Conservation (phyloP, 345 rosid genomes). For the Acer yangbiense region DNA sequence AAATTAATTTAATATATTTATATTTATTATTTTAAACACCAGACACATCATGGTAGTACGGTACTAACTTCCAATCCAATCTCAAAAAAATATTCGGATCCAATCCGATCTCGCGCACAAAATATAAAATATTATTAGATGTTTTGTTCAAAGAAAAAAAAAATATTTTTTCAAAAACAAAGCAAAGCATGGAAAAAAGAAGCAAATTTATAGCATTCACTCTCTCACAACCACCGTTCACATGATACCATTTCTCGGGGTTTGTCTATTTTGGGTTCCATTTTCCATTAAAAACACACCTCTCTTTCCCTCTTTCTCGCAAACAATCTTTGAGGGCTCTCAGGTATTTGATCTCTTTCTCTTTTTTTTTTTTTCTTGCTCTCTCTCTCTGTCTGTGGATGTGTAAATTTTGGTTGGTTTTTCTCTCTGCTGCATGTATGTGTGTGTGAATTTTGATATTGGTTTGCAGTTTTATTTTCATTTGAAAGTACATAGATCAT, state of each 20-base stretch:
- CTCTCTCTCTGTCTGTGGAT: not conserved
- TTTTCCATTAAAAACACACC: not conserved
- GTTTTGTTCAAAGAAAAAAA: too few species aligned
- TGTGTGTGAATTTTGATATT: not conserved
- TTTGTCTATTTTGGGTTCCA: not conserved
- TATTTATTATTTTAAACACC: too few species aligned
- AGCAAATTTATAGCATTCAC: not conserved
- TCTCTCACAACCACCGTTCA: not conserved
- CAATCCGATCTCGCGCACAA: too few species aligned
- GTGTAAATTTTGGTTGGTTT: not conserved
- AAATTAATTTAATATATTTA: too few species aligned
- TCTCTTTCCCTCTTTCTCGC: not conserved
- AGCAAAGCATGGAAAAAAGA: not conserved
- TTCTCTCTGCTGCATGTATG: not conserved
- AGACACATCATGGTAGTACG: too few species aligned
- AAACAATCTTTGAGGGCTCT: conserved; percentile 7
- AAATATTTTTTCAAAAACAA: not conserved
- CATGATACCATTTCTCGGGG: not conserved
- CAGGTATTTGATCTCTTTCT: conserved; percentile 12
- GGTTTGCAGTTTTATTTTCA: not conserved
- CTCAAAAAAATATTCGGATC: too few species aligned
- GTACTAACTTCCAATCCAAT: too few species aligned
- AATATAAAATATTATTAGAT: too few species aligned
- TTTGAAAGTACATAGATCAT: not conserved
- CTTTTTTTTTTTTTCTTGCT: too few species aligned